These are phyloP conservation scores for Rutstroemia sp. DNA, from an alignment of 2,329 filamentous ascomycete genomes.

Conservation along the genomic window DNA sequence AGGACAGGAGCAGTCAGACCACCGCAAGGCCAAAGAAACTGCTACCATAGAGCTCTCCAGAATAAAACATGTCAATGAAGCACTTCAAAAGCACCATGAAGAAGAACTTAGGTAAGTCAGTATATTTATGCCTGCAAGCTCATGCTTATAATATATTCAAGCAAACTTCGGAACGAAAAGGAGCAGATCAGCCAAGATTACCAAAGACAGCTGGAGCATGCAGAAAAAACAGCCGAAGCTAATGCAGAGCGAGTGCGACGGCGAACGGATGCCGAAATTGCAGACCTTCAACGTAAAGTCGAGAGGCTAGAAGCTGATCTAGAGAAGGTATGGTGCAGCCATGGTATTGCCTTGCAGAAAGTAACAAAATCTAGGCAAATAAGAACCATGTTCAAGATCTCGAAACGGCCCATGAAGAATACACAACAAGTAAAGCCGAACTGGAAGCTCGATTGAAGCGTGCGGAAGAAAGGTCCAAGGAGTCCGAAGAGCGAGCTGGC, in stretches of 20 bases:
- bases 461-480: constrained; percentile 40
- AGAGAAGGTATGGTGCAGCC: constrained; percentile 41
- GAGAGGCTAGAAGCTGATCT: constrained; percentile 55
- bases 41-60: constrained; percentile 43
- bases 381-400: constrained; percentile 55
- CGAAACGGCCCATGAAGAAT: constrained; percentile 46
- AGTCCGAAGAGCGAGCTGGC: constrained; percentile 20
- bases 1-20: constrained; percentile 67
- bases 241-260: constrained; percentile 43
- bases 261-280: constrained; percentile 51
- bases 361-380: constrained; percentile 40
- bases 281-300: constrained; percentile 54
- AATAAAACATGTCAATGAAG: constrained; percentile 52
- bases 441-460: constrained; percentile 20
- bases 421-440: constrained; percentile 34
- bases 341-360: background rate
- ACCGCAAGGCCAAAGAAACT: constrained; percentile 57
- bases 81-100: constrained; percentile 62
- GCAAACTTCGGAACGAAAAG: constrained; percentile 31
- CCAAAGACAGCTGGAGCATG: constrained; percentile 39
- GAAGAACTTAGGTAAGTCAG: constrained; percentile 49
- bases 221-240: constrained; percentile 40
- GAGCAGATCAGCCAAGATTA: constrained; percentile 22
- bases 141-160: constrained; percentile 18
- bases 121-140: background rate